Evolutionary conservation across 176 grass and related monocot species (phyloP).

Genomic region (Bromus sterilis): DNA sequence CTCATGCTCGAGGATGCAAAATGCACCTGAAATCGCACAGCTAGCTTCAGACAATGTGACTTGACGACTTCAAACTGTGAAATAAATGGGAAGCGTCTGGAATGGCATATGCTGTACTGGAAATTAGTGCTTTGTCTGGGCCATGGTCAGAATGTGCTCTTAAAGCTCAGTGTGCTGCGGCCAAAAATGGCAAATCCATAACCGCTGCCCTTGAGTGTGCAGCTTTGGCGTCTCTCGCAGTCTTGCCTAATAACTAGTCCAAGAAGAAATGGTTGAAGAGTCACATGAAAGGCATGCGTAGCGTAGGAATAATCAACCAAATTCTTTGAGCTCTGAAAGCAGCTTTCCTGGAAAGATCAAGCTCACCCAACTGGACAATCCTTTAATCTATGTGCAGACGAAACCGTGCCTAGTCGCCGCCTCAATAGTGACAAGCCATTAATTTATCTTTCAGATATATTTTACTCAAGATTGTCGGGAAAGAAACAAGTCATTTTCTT

Average conservation of each 20-base stretch:
- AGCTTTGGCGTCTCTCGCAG: not conserved
- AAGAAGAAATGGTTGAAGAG: not conserved
- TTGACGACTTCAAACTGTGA: not conserved
- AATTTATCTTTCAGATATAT: not conserved
- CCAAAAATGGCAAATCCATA: not conserved
- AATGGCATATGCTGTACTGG: not conserved
- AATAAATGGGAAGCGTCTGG: not conserved
- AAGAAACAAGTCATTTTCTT: not conserved
- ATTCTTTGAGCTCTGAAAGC: not conserved
- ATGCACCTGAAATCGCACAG: not conserved
- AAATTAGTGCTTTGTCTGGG: not conserved
- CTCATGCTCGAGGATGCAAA: not conserved
- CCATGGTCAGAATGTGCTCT: not conserved
- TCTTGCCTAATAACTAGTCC: not conserved
- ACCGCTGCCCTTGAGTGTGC: not conserved
- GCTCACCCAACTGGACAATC: not conserved
- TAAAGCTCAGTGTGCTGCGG: not conserved
- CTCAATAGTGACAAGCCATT: not conserved
- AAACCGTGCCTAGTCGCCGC: not conserved
- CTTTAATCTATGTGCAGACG: not conserved
- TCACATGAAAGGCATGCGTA: not conserved
- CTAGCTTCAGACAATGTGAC: not conserved
- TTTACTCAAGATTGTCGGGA: too few species aligned
- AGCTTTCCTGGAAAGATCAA: not conserved
- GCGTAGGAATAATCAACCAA: not conserved